These are phyloP conservation scores for Albugo candida DNA, from an alignment of 352 stramenopile genomes.

Conservation along the genomic window DNA sequence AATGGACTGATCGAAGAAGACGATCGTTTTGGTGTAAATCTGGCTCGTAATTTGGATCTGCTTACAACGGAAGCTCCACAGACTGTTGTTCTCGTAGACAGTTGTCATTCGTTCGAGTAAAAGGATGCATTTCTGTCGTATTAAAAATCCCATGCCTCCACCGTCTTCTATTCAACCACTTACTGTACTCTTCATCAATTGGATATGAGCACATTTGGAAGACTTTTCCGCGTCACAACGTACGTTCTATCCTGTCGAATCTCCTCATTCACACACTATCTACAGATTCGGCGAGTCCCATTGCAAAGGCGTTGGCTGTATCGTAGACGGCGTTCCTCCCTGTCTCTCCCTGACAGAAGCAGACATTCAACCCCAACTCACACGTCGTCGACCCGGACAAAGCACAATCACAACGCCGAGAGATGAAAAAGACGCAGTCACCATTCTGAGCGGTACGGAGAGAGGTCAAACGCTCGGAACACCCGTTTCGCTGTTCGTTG, in stretches of 20 bases:
- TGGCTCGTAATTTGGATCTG: too few relatives aligned
- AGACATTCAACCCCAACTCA: conserved; percentile 95
- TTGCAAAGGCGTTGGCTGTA: conserved; percentile 93
- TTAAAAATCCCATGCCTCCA: too few relatives aligned
- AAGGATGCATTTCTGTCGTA: too few relatives aligned
- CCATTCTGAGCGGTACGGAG: conserved; percentile 93
- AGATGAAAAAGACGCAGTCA: conserved; percentile 93
- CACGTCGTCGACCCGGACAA: conserved; percentile 91
- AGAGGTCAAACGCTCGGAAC: conserved; percentile 89
- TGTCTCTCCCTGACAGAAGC: conserved; percentile 86
- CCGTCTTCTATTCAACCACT: too few relatives aligned
- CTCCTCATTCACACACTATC: neutral
- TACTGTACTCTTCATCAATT: too few relatives aligned
- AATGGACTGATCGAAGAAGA: too few relatives aligned
- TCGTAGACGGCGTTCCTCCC: conserved; percentile 94
- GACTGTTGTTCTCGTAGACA: too few relatives aligned
- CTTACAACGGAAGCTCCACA: too few relatives aligned
- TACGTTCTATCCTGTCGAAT: conserved; percentile 9
- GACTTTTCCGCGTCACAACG: conserved; percentile 95
- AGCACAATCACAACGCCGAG: conserved; percentile 95
- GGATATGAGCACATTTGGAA: conserved; percentile 86
- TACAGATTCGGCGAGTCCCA: conserved; percentile 94
- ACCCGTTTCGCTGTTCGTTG: conserved; percentile 91
- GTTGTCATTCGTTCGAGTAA: too few relatives aligned
- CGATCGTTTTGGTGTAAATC: too few relatives aligned